Base-by-base conservation (phyloP, 139 green algal species). In the Raphidocelis subcapitata region DNA sequence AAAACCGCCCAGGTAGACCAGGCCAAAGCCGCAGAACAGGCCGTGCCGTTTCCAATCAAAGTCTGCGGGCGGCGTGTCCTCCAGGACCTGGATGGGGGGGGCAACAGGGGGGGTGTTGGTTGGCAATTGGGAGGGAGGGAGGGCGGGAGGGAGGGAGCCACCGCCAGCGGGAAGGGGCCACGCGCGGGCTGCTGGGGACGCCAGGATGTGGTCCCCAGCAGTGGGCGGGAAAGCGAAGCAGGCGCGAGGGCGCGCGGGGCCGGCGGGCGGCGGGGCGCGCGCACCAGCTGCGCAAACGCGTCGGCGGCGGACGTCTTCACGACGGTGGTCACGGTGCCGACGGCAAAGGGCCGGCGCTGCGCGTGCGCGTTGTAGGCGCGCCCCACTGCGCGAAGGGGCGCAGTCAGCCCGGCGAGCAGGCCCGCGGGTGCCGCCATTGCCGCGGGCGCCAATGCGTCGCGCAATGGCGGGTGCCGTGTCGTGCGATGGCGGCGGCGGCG, bases 281-380 rank as follows among this genome's bases (percentile, higher is more conserved):
- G 16, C 44, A 92, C 92, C 87, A 92, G 95, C 51, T 97, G 92
- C n/a, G 92, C 92, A 65, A 97, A 94, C n/a, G 92, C 12, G 69
- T 97, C 92, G 12, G 92, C 92, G 4, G 83, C 89, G 20, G 71
- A 88, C 5, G 92, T 97, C 70, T 97, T 97, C 18, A 96, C 37
- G 5, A 90, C 87, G 5, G 86, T 94, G 32, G 90, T 97, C 26
- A 95, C 67, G 26, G 95, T 81, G 3, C 86, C 92, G 5, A 86
- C 91, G 3, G 44, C 44, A 26, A 95, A 81, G 1, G 92, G 92
- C 21, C 80, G 76, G 15, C 69, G 68, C 60, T 89, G 69, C 0
- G 90, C 90, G 1, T 76, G 81, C 2, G 69, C 49, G 60, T 92
- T 89, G 69, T 95, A 95, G 41, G 73, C 81, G 0, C 23, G 46